Evolutionary conservation across 768 basidiomycete species (phyloP).

Genomic region (Psilocybe cyanescens): DNA sequence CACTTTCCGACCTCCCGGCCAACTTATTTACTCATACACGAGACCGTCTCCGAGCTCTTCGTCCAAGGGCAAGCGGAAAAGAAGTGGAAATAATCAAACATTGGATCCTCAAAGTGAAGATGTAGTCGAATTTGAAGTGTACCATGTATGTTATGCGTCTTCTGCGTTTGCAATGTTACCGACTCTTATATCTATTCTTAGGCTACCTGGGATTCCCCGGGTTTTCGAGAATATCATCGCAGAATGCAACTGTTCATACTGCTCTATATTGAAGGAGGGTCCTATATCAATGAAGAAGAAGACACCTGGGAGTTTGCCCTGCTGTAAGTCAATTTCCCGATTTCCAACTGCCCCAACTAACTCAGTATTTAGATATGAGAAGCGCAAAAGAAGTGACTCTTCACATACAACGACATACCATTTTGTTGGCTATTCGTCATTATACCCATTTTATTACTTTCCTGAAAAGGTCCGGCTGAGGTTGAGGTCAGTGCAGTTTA

Average conservation of each 20-base stretch:
- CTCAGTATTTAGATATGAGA: constrained; percentile 69
- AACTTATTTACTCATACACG: constrained; percentile 76
- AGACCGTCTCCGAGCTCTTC: constrained; percentile 47
- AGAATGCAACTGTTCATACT: constrained; percentile 94
- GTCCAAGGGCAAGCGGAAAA: constrained; percentile 58
- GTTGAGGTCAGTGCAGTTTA: constrained; percentile 61
- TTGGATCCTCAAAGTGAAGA: constrained; percentile 57
- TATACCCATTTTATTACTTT: constrained; percentile 96
- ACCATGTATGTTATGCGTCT: constrained; percentile 66
- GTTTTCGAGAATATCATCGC: constrained; percentile 89
- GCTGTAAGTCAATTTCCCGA: constrained; percentile 55
- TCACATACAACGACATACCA: constrained; percentile 73
- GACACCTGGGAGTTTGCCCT: constrained; percentile 92
- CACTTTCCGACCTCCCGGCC: constrained; percentile 77
- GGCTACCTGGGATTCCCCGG: constrained; percentile 84
- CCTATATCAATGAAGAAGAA: constrained; percentile 93
- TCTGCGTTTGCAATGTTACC: neutral
- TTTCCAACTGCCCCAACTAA: neutral
- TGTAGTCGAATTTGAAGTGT: constrained; percentile 83
- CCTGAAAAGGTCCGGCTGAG: constrained; percentile 89
- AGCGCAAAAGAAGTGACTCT: constrained; percentile 61
- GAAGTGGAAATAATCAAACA: constrained; percentile 37
- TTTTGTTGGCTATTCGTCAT: constrained; percentile 91
- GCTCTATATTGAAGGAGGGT: constrained; percentile 94
- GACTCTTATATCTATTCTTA: constrained; percentile 31